Percentiles rank a stretch among this genome's conserved stretches.
Evolutionary conservation across 164 flowering plant species (phyloP).

Genomic region (Umbellularia californica): DNA sequence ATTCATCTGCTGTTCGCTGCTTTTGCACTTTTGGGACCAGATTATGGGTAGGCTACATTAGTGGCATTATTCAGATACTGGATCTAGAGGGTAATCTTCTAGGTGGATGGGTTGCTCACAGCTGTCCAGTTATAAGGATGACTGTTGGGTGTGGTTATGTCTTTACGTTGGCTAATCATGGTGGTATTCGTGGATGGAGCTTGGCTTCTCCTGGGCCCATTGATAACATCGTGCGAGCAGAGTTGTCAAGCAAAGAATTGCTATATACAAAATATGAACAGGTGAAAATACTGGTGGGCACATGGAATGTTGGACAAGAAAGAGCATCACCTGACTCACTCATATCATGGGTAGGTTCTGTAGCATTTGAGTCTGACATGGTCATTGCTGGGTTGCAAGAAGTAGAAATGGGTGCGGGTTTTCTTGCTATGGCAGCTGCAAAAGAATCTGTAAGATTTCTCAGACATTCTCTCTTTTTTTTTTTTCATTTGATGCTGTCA

Average conservation of each 20-base stretch:
- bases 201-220: conserved; percentile 75
- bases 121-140: conserved; percentile 70
- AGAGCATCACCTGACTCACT: conserved; percentile 78
- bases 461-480: background rate
- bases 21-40: conserved; percentile 69
- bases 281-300: conserved; percentile 65
- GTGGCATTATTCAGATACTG: conserved; percentile 70
- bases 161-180: conserved; percentile 85
- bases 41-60: conserved; percentile 81
- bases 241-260: conserved; percentile 53
- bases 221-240: conserved; percentile 63
- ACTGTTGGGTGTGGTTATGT: conserved; percentile 60
- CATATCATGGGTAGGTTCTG: conserved; percentile 75
- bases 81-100: conserved; percentile 80
- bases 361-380: conserved; percentile 71
- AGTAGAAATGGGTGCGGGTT: conserved; percentile 99
- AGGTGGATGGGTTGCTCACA: conserved; percentile 89
- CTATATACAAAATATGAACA: conserved; percentile 48
- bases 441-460: conserved; percentile 73
- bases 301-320: conserved; percentile 99
- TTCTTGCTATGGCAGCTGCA: conserved; percentile 98
- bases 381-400: conserved; percentile 93
- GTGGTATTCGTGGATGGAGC: conserved; percentile 95
- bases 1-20: conserved; percentile 59
- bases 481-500: background rate